Conservation (phyloP, 2,329 filamentous ascomycete genomes). For the Botryotinia narcissicola region DNA sequence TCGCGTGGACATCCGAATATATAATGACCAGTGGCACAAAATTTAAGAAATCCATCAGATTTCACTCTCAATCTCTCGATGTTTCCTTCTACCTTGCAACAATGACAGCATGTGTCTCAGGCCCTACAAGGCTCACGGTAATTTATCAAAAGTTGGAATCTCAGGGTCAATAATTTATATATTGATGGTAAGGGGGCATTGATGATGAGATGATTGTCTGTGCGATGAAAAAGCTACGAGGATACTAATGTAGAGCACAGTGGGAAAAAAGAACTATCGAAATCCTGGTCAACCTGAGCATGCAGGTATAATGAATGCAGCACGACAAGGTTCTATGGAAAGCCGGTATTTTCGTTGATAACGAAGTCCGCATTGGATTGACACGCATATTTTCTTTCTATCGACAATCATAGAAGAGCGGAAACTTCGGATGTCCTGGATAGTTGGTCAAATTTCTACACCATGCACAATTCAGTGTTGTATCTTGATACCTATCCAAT, state of each 20-base stretch:
- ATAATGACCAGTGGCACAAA: neutral
- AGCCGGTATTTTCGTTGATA: constrained; percentile 13
- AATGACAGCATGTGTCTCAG: neutral
- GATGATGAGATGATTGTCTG: constrained; percentile 11
- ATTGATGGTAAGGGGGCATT: neutral
- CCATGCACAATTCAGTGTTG: neutral
- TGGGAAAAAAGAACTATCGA: neutral
- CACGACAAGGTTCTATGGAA: constrained; percentile 5
- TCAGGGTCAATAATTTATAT: neutral
- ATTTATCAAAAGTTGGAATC: constrained; percentile 1
- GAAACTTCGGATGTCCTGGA: neutral
- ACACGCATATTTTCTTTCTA: neutral
- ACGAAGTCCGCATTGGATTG: neutral
- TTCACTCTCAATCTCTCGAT: neutral
- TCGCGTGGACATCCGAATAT: neutral
- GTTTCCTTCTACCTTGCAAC: neutral
- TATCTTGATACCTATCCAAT: constrained; percentile 6
- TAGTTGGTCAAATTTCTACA: constrained; percentile 2
- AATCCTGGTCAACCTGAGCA: constrained; percentile 1
- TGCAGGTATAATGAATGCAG: neutral
- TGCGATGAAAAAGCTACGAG: neutral
- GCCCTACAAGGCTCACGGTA: neutral
- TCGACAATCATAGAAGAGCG: neutral
- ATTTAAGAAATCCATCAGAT: neutral
- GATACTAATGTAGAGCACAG: neutral